These are phyloP conservation scores for Aspergillus felis DNA, from an alignment of 2,329 filamentous ascomycete species.

Conservation along the genomic window DNA sequence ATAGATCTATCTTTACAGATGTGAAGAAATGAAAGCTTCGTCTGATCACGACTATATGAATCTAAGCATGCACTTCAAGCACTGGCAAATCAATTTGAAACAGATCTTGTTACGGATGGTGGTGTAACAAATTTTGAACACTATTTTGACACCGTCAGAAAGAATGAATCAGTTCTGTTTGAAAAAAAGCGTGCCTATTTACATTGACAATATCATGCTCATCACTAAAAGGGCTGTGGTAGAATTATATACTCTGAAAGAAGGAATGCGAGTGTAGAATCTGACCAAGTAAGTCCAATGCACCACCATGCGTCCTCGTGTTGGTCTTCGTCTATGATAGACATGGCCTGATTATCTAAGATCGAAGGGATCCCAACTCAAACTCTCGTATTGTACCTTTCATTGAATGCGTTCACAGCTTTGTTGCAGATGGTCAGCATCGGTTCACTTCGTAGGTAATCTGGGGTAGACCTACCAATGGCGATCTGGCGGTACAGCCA, in stretches of 20 bases:
- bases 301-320: constrained; percentile 1
- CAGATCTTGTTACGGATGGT: no score
- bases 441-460: background rate
- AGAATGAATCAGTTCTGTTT: background rate
- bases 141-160: background rate
- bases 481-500: constrained; percentile 65
- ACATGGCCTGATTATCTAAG: constrained; percentile 8
- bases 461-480: constrained; percentile 41
- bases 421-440: constrained; percentile 9
- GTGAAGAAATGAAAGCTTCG: background rate
- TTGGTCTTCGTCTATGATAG: background rate
- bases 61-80: background rate
- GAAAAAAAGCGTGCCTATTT: background rate
- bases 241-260: background rate
- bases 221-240: background rate
- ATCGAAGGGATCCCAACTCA: background rate
- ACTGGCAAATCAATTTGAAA: background rate
- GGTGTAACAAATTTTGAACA: background rate
- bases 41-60: background rate
- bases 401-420: constrained; percentile 65
- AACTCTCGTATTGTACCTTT: constrained; percentile 52
- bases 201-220: background rate
- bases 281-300: background rate
- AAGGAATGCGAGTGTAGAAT: background rate
- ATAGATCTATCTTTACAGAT: background rate